These are phyloP conservation scores for Diaporthe batatas DNA, from an alignment of 2,329 filamentous ascomycete species.

Conservation along the genomic window DNA sequence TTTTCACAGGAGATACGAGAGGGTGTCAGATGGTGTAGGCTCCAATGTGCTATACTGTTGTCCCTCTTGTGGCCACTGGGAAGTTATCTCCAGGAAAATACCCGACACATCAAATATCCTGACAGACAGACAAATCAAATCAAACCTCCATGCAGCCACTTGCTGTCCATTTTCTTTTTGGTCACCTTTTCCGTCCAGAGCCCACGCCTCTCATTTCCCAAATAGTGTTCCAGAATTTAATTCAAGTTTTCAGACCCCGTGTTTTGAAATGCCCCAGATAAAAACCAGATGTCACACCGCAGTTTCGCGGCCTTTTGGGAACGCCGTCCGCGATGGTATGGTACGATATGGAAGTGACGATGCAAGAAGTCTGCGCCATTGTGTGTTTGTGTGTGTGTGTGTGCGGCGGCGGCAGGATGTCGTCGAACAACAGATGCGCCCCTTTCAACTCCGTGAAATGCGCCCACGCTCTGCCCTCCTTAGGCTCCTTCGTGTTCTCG, in stretches of 20 bases:
- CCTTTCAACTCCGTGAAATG: conserved; percentile 32
- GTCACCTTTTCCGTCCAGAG: not conserved
- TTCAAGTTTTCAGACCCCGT: not conserved
- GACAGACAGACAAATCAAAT: not conserved
- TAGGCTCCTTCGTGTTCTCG: not conserved
- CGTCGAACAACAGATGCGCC: conserved; percentile 14
- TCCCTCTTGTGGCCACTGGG: not conserved
- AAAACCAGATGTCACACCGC: not conserved
- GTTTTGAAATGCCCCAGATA: conserved; percentile 24
- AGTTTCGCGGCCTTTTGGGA: conserved; percentile 15
- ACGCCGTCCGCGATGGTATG: conserved; percentile 28
- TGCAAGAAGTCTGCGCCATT: conserved; percentile 13
- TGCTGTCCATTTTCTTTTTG: not conserved
- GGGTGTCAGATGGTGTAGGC: not conserved
- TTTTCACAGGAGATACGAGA: too few species aligned
- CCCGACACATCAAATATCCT: not conserved
- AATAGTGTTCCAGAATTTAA: not conserved
- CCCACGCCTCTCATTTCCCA: conserved; percentile 6
- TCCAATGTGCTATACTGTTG: conserved; percentile 2
- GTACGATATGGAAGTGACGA: conserved; percentile 7
- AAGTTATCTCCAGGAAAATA: not conserved
- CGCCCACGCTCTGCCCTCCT: not conserved
- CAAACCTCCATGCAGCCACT: not conserved
- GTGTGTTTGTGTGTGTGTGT: not conserved
- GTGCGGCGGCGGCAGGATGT: conserved; percentile 3